phyloP scores from a whole-genome alignment of 257 asterid species.

The Ophiorrhiza pumila region DNA sequence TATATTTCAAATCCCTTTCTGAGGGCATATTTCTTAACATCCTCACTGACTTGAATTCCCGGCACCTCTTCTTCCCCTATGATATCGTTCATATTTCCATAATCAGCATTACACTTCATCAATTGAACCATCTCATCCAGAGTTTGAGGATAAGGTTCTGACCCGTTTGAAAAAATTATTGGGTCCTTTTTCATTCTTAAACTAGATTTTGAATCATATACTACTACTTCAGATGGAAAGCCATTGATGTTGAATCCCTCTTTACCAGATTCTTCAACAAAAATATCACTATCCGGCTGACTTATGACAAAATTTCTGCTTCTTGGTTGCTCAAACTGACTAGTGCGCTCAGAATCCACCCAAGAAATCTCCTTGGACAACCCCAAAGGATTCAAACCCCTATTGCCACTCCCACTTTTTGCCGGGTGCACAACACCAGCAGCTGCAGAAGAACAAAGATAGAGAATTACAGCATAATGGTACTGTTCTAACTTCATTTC shows the following conservation, averaged over 20 bases:
- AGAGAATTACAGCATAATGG: conserved; percentile 74
- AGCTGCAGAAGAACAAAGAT: conserved; percentile 90
- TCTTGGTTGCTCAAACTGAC: conserved; percentile 25
- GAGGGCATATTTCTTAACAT: conserved; percentile 52
- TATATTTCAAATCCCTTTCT: conserved; percentile 66
- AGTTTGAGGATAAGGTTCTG: conserved; percentile 27
- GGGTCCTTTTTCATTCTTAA: conserved; percentile 11
- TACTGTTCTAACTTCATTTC: conserved; percentile 53
- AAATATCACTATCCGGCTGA: conserved; percentile 9
- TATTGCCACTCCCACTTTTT: conserved; percentile 57
- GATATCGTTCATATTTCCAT: conserved; percentile 16
- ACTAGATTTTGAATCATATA: conserved; percentile 14
- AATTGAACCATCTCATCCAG: conserved; percentile 51
- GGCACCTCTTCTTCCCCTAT: conserved; percentile 16
- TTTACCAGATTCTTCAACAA: not conserved
- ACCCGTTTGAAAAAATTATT: conserved; percentile 18
- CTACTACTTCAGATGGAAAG: conserved; percentile 10
- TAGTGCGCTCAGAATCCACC: conserved; percentile 24
- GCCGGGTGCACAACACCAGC: conserved; percentile 80
- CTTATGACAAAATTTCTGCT: conserved; percentile 15
- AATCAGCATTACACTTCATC: conserved; percentile 33
- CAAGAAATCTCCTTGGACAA: conserved; percentile 23
- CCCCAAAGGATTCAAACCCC: conserved; percentile 42
- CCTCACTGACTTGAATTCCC: conserved; percentile 55
- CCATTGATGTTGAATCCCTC: conserved; percentile 21